Base-by-base conservation (phyloP, 2,329 filamentous ascomycete genomes). In the Acrodontium crateriforme region DNA sequence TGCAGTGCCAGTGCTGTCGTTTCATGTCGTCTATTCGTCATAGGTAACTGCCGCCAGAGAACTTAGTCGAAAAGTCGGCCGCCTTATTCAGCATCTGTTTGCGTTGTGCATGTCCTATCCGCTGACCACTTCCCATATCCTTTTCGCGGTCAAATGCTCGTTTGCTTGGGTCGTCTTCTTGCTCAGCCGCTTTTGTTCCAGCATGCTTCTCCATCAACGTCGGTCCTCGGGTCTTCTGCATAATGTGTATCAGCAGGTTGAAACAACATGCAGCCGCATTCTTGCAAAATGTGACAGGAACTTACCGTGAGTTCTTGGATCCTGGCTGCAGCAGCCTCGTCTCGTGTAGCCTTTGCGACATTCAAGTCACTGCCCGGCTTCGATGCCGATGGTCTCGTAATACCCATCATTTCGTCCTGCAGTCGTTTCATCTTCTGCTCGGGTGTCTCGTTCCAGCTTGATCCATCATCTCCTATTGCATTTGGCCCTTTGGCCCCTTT, bases 91-190 rank as follows among this genome's bases (percentile, higher is more conserved):
- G 53, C 60, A 95, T 61, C 42, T 94, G 79, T 44, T 71, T 71
- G 41, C 77, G 71, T 59, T 93, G 75, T 18, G 74, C 66, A 39
- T 74, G 62, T 3, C 44, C 42, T 29, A 94, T 72, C 45, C 71
- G 73, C 11, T 72, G 71, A 6, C 77, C 76, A 2, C 81, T 59
- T 20, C 72, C 78, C 72, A 95, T 93, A 53, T 95, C 89, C 60
- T 94, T 95, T 53, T 94, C 82, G 37, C 74, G 69, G 57, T 94
- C 83, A 55, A 95, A 95, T 0, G 72, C 78, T 35, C 87, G 67
- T 55, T 79, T 78, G 53, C 83, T 93, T 1, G 89, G 87, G 50
- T 95, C 85, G 55, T 94, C 87, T 26, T 63, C 60, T n/a, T n/a
- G n/a, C 13, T 89, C 81, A 38, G 82, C 72, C 37, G 75, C 72